These are phyloP conservation scores for Diplodia mutila DNA, from an alignment of 2,329 filamentous ascomycete genomes.

Conservation along the genomic window DNA sequence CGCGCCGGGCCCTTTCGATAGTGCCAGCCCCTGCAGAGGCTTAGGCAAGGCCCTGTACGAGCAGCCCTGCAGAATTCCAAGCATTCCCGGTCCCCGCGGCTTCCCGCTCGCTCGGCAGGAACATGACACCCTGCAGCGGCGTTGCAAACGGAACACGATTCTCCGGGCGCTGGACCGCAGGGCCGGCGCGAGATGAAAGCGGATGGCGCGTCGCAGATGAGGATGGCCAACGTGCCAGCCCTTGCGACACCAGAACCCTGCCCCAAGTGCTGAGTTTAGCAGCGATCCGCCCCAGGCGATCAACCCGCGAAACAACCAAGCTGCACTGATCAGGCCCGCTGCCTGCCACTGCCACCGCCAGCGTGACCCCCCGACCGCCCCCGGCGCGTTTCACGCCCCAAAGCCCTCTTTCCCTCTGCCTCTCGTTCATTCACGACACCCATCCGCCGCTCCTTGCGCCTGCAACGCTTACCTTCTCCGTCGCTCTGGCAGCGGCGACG, in stretches of 20 bases:
- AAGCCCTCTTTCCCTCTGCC: neutral
- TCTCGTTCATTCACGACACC: neutral
- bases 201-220: conserved; percentile 8
- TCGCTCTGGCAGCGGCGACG: conserved; percentile 20
- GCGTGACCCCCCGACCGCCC: conserved; percentile 11
- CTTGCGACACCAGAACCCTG: conserved; percentile 23
- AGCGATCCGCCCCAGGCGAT: conserved; percentile 23
- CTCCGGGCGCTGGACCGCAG: neutral
- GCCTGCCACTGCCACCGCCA: conserved; percentile 10
- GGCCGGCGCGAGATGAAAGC: conserved; percentile 4
- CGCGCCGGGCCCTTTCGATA: neutral
- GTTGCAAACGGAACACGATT: conserved; percentile 12
- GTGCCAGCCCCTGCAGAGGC: neutral
- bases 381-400: conserved; percentile 15
- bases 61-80: neutral
- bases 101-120: neutral
- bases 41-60: neutral
- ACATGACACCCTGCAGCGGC: neutral
- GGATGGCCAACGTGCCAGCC: conserved; percentile 16
- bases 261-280: conserved; percentile 10
- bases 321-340: conserved; percentile 21
- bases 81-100: neutral
- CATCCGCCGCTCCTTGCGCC: neutral
- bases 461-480: neutral
- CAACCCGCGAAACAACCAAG: conserved; percentile 18